phyloP scores from a whole-genome alignment of 257 asterid species.

The Asclepias syriaca region DNA sequence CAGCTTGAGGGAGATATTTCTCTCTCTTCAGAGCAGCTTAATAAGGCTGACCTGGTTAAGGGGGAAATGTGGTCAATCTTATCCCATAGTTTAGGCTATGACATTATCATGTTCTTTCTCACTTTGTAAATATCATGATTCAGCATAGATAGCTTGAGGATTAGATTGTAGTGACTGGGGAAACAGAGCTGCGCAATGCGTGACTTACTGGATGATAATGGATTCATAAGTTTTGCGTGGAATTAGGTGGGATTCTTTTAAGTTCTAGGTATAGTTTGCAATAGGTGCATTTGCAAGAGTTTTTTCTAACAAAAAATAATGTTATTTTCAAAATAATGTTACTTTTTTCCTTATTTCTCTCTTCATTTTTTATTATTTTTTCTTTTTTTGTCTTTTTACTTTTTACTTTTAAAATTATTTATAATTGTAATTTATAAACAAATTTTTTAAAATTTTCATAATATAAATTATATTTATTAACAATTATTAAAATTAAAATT shows the following conservation, averaged over 20 bases:
- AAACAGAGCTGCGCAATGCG: neutral
- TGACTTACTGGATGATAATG: neutral
- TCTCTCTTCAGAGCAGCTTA: slow-evolving; percentile 45
- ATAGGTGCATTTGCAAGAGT: too few species aligned
- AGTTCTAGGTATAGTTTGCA: neutral
- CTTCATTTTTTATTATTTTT: too few species aligned
- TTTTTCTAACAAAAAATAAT: too few species aligned
- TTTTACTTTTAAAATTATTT: too few species aligned
- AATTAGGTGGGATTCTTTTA: neutral
- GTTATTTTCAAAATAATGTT: too few species aligned
- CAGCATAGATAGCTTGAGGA: neutral
- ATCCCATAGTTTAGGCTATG: slow-evolving; percentile 19
- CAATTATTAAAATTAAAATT: too few species aligned
- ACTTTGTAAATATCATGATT: neutral
- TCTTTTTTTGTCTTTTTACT: too few species aligned
- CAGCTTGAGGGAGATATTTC: slow-evolving; percentile 58
- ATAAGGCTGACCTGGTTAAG: slow-evolving; percentile 66
- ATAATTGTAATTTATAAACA: too few species aligned
- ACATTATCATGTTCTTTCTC: neutral
- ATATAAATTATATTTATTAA: too few species aligned
- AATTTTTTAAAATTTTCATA: too few species aligned
- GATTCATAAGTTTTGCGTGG: neutral
- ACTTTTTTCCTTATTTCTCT: too few species aligned
- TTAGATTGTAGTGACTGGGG: slow-evolving; percentile 1
- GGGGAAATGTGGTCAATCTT: slow-evolving; percentile 46